These are phyloP conservation scores for Alternaria sp. DNA, from an alignment of 2,329 filamentous ascomycete genomes.

Conservation along the genomic window DNA sequence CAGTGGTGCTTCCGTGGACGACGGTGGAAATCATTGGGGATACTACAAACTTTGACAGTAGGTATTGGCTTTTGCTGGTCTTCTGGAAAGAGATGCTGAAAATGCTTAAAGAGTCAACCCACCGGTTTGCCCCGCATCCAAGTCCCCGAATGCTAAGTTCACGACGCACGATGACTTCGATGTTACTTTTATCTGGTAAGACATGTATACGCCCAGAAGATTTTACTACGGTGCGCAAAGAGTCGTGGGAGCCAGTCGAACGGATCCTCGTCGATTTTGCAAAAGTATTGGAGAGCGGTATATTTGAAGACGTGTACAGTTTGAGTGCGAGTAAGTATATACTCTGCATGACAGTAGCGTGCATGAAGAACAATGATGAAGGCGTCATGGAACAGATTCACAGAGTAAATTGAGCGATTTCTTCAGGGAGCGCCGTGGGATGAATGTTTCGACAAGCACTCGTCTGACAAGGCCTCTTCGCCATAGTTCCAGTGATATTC, in stretches of 20 bases:
- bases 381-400: neutral
- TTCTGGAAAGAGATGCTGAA: too few species aligned
- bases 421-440: neutral
- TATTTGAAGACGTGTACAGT: neutral
- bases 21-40: too few species aligned
- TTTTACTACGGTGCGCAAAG: slow-evolving; percentile 3
- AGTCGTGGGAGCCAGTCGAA: slow-evolving; percentile 4
- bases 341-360: slow-evolving; percentile 2
- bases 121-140: too few species aligned
- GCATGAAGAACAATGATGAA: neutral
- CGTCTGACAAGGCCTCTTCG: too few species aligned
- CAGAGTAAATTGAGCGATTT: neutral
- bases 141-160: neutral
- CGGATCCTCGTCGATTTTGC: slow-evolving; percentile 7
- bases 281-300: slow-evolving; percentile 2
- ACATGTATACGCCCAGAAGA: neutral
- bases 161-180: slow-evolving; percentile 2
- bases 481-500: too few species aligned
- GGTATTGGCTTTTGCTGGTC: too few species aligned
- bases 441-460: neutral
- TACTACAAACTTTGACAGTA: too few species aligned
- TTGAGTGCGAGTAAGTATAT: slow-evolving; percentile 11
- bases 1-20: too few species aligned
- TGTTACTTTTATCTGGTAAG: slow-evolving; percentile 1
- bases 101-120: too few species aligned